A percentile compares a stretch with the other conserved stretches of the same genome.
Evolutionary conservation across 345 rosid species (phyloP).

Genomic region (Arabidopsis suecica): DNA sequence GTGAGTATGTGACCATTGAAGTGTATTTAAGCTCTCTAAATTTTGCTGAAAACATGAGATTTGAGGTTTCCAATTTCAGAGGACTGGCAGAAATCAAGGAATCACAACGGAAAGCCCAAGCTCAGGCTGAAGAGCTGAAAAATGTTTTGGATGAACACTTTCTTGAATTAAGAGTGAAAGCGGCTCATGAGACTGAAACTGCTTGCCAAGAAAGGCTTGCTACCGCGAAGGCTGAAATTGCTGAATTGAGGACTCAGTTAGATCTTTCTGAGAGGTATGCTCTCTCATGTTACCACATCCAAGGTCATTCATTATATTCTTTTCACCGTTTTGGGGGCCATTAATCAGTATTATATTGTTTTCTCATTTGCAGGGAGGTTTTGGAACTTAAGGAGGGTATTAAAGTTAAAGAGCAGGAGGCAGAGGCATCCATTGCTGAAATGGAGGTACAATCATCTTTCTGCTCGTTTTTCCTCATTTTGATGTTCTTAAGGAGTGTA

Average conservation of each 20-base stretch:
- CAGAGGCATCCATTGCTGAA: constrained; percentile 87
- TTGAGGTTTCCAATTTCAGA: constrained; percentile 52
- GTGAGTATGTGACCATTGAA: constrained; percentile 49
- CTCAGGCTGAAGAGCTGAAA: constrained; percentile 76
- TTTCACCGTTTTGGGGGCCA: background rate
- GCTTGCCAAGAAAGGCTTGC: constrained; percentile 92
- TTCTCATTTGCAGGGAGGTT: constrained; percentile 64
- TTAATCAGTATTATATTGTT: constrained; percentile 19
- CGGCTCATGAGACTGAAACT: constrained; percentile 90
- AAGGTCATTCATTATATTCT: constrained; percentile 1
- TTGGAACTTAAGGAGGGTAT: constrained; percentile 81
- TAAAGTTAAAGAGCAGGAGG: constrained; percentile 78
- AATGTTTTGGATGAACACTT: constrained; percentile 83
- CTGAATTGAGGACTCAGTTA: constrained; percentile 72
- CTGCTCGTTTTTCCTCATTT: constrained; percentile 20
- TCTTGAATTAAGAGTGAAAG: constrained; percentile 92
- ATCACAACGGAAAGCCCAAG: constrained; percentile 70
- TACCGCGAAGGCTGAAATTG: constrained; percentile 84
- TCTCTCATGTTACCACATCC: constrained; percentile 27
- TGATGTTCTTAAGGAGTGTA: constrained; percentile 18
- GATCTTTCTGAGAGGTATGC: constrained; percentile 79
- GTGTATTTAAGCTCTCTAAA: constrained; percentile 22
- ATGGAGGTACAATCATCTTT: constrained; percentile 65
- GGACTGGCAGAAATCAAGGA: constrained; percentile 77
- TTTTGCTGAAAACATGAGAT: constrained; percentile 23